Percentiles rank a stretch among this genome's conserved stretches.
Conservation (phyloP, 768 basidiomycete genomes). For the Pseudohyphozyma bogoriensis region DNA sequence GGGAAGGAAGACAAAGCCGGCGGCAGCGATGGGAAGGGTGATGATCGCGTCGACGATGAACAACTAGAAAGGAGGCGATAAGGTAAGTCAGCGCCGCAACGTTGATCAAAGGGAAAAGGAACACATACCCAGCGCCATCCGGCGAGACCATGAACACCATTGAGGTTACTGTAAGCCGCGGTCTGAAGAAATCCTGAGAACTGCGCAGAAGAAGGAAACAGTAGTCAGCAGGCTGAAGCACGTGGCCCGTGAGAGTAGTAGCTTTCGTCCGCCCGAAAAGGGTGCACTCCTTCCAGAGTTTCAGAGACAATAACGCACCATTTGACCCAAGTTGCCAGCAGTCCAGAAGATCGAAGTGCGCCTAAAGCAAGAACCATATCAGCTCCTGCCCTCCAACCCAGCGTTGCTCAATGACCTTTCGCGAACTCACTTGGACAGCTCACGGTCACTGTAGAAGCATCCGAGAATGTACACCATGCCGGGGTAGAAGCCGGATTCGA, state of each 20-base stretch:
- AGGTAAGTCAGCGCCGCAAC: background rate
- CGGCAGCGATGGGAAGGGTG: constrained; percentile 25
- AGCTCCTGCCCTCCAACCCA: no score
- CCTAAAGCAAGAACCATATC: no score
- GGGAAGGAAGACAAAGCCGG: constrained; percentile 30
- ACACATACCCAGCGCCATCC: constrained; percentile 17
- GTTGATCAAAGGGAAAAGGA: background rate
- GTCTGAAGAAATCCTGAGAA: constrained; percentile 21
- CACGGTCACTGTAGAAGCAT: background rate
- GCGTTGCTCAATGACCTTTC: no score
- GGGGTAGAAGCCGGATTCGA: constrained; percentile 1
- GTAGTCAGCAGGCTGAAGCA: no score
- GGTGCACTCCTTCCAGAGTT: background rate
- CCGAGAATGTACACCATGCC: background rate
- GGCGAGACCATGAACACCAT: constrained; percentile 19
- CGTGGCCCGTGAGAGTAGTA: no score
- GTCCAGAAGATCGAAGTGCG: background rate
- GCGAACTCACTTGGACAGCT: background rate
- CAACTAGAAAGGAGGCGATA: background rate
- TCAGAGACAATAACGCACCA: background rate
- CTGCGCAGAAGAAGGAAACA: no score
- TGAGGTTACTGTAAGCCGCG: constrained; percentile 17
- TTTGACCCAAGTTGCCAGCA: background rate
- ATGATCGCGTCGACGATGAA: constrained; percentile 14
- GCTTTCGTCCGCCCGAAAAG: background rate